Base-by-base conservation (phyloP, 148 eudicot species). In the Selenicereus undatus region DNA sequence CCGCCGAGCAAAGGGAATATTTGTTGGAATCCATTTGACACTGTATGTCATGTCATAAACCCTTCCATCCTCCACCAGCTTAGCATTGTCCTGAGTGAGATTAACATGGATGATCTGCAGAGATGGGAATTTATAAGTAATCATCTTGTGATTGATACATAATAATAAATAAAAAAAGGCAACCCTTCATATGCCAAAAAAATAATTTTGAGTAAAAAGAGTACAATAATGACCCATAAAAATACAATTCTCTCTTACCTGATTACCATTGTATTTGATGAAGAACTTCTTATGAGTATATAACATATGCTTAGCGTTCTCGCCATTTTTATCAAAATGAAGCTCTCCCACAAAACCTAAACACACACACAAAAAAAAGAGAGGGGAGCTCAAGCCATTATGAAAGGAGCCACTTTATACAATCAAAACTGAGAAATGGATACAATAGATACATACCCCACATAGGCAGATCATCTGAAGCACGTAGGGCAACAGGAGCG, bases 91-190 rank as follows among this genome's bases (percentile, higher is more conserved):
- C 81, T 95, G 97, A 65, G 93, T 91, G 86, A 95, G 91, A 83
- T 95, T 95, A 78, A 95, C 98, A 85, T 95, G 96, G 86, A 95
- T 95, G 81, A 93, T 95, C 97, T 95, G 93, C 87, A 81, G 58
- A 75, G 29, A 80, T n/a, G 72, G 69, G 68, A 83, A 77, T 78
- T 65, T 51, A 26, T 24, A 60, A 50, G 71, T n/a, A 62, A 12
- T 8, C 27, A 17, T 66, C 16, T 9, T 10, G 30, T 27, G 35
- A 80, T 10, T 39, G 3, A 39, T 39, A 39, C 5, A 39, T 39
- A 39, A 39, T 39, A 39, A 80, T 8, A 73, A n/a, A 76, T 39
- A 21, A 14, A 66, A 35, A 20, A 17, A 74, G 68, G 9, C 6
- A 1, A n/a, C 68, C 5, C 68, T n/a, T n/a, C 66, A 32, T 12